Conservation (phyloP, 2,329 filamentous ascomycete genomes). For the Chaetomiaceae sp. region DNA sequence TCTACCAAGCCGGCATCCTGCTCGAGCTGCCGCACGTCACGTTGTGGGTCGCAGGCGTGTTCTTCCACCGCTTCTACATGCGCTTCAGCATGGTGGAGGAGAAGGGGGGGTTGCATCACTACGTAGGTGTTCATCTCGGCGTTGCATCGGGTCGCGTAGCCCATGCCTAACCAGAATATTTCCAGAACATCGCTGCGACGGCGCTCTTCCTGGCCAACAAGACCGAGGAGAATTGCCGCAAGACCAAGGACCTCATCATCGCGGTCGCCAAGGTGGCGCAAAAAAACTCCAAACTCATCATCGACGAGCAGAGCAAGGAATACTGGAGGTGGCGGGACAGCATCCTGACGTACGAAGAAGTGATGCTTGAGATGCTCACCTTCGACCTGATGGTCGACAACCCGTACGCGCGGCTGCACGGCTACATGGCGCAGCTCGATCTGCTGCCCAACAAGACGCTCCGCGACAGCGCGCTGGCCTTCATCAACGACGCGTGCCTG, state of each 20-base stretch:
- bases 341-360: conserved; percentile 85
- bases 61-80: conserved; percentile 96
- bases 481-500: conserved; percentile 83
- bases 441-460: conserved; percentile 75
- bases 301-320: conserved; percentile 96
- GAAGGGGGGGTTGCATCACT: conserved; percentile 78
- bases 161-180: neutral
- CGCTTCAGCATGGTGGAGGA: conserved; percentile 72
- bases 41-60: conserved; percentile 83
- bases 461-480: conserved; percentile 85
- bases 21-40: conserved; percentile 89
- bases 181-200: conserved; percentile 78
- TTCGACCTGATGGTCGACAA: conserved; percentile 91
- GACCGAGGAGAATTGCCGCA: conserved; percentile 92
- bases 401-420: conserved; percentile 78
- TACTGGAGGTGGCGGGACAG: conserved; percentile 98
- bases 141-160: neutral
- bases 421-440: conserved; percentile 50
- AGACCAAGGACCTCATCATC: conserved; percentile 91
- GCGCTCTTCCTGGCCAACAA: conserved; percentile 93
- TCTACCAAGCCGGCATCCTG: conserved; percentile 87
- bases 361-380: conserved; percentile 84
- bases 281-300: conserved; percentile 81
- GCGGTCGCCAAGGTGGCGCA: conserved; percentile 91
- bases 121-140: conserved; percentile 54